Conservation (phyloP, 176 grass and related monocot species). For the Musa acuminata region DNA sequence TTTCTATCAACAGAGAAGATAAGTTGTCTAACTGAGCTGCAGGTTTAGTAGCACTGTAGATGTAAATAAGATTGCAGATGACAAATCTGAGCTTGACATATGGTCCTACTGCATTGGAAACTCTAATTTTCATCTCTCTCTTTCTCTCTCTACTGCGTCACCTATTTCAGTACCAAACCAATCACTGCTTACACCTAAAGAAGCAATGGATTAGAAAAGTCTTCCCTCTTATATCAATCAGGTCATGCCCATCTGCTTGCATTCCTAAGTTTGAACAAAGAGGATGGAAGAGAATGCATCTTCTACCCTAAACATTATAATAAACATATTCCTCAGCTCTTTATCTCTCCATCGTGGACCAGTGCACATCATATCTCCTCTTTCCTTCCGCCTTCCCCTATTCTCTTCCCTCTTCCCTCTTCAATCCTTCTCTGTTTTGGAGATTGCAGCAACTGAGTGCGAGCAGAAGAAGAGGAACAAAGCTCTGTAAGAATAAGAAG, state of each 20-base stretch:
- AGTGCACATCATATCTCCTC: background rate
- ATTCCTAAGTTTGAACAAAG: slow-evolving; percentile 1
- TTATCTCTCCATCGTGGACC: background rate
- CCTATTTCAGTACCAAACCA: background rate
- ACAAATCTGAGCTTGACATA: too few species aligned
- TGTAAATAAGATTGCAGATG: too few species aligned
- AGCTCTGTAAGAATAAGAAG: background rate
- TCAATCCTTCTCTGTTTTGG: background rate
- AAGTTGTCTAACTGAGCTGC: too few species aligned
- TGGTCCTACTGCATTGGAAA: too few species aligned
- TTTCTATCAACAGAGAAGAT: too few species aligned
- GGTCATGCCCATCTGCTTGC: slow-evolving; percentile 14
- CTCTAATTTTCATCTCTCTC: too few species aligned
- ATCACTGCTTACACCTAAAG: background rate
- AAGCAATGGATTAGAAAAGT: slow-evolving; percentile 20
- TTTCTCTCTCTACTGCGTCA: background rate
- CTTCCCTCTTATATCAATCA: slow-evolving; percentile 20
- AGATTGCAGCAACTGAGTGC: background rate
- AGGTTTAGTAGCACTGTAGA: too few species aligned
- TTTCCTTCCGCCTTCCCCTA: background rate
- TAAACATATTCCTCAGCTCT: background rate
- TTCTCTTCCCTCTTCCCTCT: background rate
- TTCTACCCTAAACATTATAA: background rate
- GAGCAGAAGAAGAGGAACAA: background rate
- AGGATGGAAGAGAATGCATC: background rate